These are phyloP conservation scores for Epithemia pelagica DNA, from an alignment of 108 stramenopile species.

Conservation along the genomic window DNA sequence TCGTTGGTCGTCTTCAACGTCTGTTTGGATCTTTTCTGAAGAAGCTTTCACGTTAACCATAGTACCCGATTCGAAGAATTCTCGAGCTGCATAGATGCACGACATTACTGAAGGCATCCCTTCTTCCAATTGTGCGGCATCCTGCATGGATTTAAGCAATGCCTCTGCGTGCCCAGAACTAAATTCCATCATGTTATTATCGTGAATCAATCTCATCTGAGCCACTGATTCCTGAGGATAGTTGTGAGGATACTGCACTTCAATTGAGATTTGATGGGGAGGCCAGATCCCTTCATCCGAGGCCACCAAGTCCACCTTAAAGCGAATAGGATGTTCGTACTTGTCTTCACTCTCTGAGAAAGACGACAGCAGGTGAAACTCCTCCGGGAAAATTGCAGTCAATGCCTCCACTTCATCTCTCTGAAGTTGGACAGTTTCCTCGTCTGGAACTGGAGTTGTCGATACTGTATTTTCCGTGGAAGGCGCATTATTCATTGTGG, in stretches of 20 bases:
- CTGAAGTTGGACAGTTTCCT: conserved; percentile 50
- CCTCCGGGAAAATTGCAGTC: conserved; percentile 62
- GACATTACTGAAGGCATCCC: conserved; percentile 68
- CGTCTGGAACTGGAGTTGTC: conserved; percentile 33
- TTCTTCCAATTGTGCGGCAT: conserved; percentile 36
- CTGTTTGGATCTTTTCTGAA: background rate
- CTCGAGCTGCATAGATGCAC: conserved; percentile 51
- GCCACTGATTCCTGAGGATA: conserved; percentile 53
- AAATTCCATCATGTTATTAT: conserved; percentile 69
- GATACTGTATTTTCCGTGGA: background rate
- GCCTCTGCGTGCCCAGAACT: conserved; percentile 23
- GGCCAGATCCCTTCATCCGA: conserved; percentile 53
- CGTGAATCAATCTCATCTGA: conserved; percentile 38
- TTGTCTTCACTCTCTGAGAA: conserved; percentile 9
- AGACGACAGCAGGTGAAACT: conserved; percentile 45
- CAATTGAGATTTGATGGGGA: conserved; percentile 39
- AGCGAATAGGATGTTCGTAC: conserved; percentile 45
- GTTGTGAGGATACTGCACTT: conserved; percentile 46
- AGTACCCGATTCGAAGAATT: conserved; percentile 47
- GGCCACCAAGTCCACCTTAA: conserved; percentile 41
- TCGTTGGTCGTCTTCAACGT: background rate
- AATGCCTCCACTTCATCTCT: conserved; percentile 66
- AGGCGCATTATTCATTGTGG: background rate
- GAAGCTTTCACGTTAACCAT: background rate
- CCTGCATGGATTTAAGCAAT: conserved; percentile 26